Evolutionary conservation across 768 basidiomycete species (phyloP).

Genomic region (Leccinum sublutescens): DNA sequence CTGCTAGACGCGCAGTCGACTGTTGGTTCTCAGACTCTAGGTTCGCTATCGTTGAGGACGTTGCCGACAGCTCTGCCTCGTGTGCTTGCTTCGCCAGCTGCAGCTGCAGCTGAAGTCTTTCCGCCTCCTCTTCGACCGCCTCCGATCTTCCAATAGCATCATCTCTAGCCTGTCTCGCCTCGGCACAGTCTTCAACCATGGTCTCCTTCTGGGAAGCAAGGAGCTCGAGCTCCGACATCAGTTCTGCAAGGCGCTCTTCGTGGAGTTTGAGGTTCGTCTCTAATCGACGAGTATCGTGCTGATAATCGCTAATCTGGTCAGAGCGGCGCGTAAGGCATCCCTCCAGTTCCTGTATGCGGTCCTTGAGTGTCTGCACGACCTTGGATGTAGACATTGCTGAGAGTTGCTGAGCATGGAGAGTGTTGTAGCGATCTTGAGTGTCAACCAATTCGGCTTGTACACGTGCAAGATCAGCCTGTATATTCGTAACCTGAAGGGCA

Average conservation of each 20-base stretch:
- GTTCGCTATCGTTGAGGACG: slow-evolving; percentile 40
- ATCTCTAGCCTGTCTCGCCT: slow-evolving; percentile 72
- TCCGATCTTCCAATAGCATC: slow-evolving; percentile 56
- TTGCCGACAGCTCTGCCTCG: slow-evolving; percentile 35
- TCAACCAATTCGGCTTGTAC: slow-evolving; percentile 54
- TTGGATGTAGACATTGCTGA: slow-evolving; percentile 58
- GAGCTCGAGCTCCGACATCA: slow-evolving; percentile 67
- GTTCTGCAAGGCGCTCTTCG: slow-evolving; percentile 71
- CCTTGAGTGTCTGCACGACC: slow-evolving; percentile 52
- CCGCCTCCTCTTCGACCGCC: slow-evolving; percentile 60
- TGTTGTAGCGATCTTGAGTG: slow-evolving; percentile 59
- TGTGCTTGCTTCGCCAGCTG: slow-evolving; percentile 22
- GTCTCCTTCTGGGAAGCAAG: slow-evolving; percentile 66
- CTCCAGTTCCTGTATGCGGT: slow-evolving; percentile 71
- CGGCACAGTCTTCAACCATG: slow-evolving; percentile 83
- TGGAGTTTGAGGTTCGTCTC: slow-evolving; percentile 73
- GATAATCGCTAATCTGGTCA: slow-evolving; percentile 74
- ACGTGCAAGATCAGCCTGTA: slow-evolving; percentile 54
- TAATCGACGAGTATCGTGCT: slow-evolving; percentile 73
- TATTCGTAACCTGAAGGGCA: slow-evolving; percentile 58
- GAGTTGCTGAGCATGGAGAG: slow-evolving; percentile 65
- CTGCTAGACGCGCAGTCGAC: slow-evolving; percentile 15
- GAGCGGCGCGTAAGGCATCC: slow-evolving; percentile 60
- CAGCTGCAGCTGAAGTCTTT: slow-evolving; percentile 37
- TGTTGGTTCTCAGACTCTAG: slow-evolving; percentile 35